Base-by-base conservation (phyloP, 2,329 filamentous ascomycete genomes). In the Ophiostoma sp. region DNA sequence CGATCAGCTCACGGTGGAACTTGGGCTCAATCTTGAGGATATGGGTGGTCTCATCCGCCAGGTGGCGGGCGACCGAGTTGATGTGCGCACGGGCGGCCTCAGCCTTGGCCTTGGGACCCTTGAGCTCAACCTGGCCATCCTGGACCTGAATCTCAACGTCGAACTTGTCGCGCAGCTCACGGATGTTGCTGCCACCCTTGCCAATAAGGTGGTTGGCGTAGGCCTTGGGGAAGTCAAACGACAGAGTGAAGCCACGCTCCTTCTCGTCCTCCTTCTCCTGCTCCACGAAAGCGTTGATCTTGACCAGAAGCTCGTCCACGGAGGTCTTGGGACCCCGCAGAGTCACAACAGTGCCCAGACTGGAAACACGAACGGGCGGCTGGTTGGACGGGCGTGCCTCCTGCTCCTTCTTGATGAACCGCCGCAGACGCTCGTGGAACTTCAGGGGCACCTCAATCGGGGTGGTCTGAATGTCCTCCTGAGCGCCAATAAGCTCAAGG, bases 171-270 rank as follows among this genome's bases (percentile, higher is more conserved):
- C 89, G 87, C 50, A 92, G 83, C 78, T 91, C 89, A 72, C 86
- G 86, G 78, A 92, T 90, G 79, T 90, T 87, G 82, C 88, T 90
- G 22, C 90, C 90, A 69, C 88, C 87, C 81, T 91, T 91, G 71
- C 90, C 90, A 78, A 91, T 91, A 2, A 92, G 88, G 80, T 97
- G 92, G 82, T 97, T 97, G 76, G 95, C 94, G 80, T 90, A 97
- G 83, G 97, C 97, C 80, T 97, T 93, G 8, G 95, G 95, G 84
- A 97, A 99, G 76, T 97, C 94, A 77, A 98, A 98, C 33, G 88
- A 90, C 74, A 93, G 85, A 2, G 90, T 94, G 83, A 95, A 97
- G 61, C 93, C 94, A 74, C 95, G 93, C 83, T 98, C 95, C 80
- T 96, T 93, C 82, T 98, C 95, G 75, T 98, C 95, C 81, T 93